Evolutionary conservation across 768 basidiomycete species (phyloP).

Genomic region (Thelephora aurantiotincta): DNA sequence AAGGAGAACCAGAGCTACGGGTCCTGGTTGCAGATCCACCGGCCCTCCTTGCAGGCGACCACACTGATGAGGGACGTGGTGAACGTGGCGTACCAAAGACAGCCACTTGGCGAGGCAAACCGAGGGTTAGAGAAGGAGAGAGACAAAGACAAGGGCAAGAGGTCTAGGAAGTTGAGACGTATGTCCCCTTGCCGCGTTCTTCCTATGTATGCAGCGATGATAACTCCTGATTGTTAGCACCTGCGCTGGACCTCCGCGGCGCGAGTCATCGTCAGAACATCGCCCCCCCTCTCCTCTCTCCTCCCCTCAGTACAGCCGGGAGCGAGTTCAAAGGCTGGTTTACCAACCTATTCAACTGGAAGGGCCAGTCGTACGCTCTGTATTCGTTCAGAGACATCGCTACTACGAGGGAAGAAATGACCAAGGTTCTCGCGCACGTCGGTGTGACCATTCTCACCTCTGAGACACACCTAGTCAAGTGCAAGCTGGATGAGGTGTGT

Average conservation of each 20-base stretch:
- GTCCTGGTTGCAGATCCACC: constrained; percentile 16
- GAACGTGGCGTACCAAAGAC: constrained; percentile 26
- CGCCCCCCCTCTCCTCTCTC: constrained; percentile 38
- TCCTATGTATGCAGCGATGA: not conserved
- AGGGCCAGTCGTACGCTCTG: constrained; percentile 37
- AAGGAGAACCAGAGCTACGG: constrained; percentile 26
- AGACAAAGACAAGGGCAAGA: too few relatives aligned
- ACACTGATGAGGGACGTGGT: constrained; percentile 35
- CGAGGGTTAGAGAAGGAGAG: constrained; percentile 34
- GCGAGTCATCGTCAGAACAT: constrained; percentile 22
- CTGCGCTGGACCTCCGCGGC: constrained; percentile 39
- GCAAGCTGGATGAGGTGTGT: constrained; percentile 34
- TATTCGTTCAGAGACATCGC: constrained; percentile 43
- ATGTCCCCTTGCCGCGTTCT: constrained; percentile 14
- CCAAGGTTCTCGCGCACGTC: constrained; percentile 46
- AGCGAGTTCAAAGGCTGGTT: constrained; percentile 90
- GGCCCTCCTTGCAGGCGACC: constrained; percentile 13
- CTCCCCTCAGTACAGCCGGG: constrained; percentile 24
- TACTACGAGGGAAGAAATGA: constrained; percentile 50
- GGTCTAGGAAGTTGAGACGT: constrained; percentile 34
- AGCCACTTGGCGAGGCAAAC: constrained; percentile 17
- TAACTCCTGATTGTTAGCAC: constrained; percentile 24
- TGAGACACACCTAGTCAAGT: constrained; percentile 30
- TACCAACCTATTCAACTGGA: constrained; percentile 91
- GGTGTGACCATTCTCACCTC: constrained; percentile 54